These are phyloP conservation scores for Cercophora newfieldiana DNA, from an alignment of 495 filamentous ascomycete species.

Conservation along the genomic window DNA sequence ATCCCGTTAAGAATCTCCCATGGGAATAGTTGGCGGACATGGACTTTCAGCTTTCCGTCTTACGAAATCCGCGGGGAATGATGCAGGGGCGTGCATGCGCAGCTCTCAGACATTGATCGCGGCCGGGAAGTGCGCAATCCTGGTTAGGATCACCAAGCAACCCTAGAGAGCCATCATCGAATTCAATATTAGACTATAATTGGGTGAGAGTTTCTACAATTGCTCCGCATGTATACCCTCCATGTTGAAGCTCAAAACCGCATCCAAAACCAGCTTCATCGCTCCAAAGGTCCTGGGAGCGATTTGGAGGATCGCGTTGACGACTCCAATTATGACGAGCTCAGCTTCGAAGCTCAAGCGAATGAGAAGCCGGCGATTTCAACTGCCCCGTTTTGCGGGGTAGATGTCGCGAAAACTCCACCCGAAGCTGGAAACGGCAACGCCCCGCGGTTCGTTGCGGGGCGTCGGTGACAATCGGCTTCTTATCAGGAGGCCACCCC, in stretches of 20 bases:
- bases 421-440: not conserved
- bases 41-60: not conserved
- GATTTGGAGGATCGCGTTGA: not conserved
- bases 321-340: slow-evolving; percentile 6
- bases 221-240: not conserved
- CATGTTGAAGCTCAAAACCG: not conserved
- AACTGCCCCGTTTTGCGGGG: slow-evolving; percentile 13
- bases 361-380: slow-evolving; percentile 17
- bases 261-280: not conserved
- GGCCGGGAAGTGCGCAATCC: not conserved
- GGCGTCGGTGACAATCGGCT: slow-evolving; percentile 5
- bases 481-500: slow-evolving; percentile 12
- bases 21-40: not conserved
- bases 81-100: not conserved
- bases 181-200: not conserved
- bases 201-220: not conserved
- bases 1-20: not conserved
- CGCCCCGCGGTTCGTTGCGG: not conserved
- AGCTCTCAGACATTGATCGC: not conserved
- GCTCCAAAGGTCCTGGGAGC: not conserved
- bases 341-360: slow-evolving; percentile 3
- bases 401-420: not conserved
- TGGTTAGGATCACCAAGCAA: not conserved
- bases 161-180: not conserved
- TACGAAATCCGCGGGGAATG: not conserved